Evolutionary conservation across 1,139 yeast species (phyloP).

Genomic region (Dujonia santamariae): DNA sequence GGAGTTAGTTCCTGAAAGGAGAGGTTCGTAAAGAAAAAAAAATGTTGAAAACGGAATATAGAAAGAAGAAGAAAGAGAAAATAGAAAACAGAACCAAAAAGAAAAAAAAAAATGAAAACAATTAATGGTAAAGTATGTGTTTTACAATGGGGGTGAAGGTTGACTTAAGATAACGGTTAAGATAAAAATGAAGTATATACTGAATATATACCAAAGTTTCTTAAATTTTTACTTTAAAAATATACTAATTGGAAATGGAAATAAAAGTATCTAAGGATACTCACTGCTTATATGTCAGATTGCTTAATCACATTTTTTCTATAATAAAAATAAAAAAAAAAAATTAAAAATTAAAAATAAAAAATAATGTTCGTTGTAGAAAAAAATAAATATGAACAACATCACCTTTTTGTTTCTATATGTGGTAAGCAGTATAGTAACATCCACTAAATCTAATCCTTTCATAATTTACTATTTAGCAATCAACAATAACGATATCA

Average conservation of each 20-base stretch:
- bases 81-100: background rate
- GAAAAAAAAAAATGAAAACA: no score
- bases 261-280: no score
- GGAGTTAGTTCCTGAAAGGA: background rate
- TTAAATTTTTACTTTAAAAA: background rate
- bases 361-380: background rate
- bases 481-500: no score
- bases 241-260: background rate
- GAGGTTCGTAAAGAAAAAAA: conserved; percentile 1
- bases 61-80: background rate
- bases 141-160: no score
- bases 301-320: no score
- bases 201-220: background rate
- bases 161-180: no score
- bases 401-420: background rate
- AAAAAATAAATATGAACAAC: no score
- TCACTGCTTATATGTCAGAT: no score
- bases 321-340: conserved; percentile 1
- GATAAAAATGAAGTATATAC: background rate
- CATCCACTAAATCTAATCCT: no score
- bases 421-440: background rate
- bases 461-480: no score
- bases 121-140: no score
- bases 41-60: background rate
- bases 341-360: background rate